Evolutionary conservation across 805 yeast species (phyloP), one percentile per base, ranked within the genome.

Genomic region (Yamadazyma sp.): DNA sequence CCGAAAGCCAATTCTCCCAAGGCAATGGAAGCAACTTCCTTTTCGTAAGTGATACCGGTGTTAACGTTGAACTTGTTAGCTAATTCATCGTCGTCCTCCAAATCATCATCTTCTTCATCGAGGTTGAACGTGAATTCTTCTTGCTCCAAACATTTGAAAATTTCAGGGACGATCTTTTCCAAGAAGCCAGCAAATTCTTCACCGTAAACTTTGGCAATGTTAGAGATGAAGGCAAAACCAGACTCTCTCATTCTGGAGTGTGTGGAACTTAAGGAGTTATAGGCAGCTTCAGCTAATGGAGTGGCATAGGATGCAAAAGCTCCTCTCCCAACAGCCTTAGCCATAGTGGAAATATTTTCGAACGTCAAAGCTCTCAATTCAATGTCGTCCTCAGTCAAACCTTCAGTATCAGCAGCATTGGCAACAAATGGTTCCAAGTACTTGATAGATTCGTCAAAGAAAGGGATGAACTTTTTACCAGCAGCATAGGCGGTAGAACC

Each of bases 401-500:
- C 95, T 48, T 83, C 89, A 40, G 80, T 70, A 44, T 73, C 71
- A 35, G 82, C 80, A 44, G 78, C 73, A 54, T 80, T 76, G 47
- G 81, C 75, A 52, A 90, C 80, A 59, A 80, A 91, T 44, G 88
- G 89, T 63, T 87, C 93, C 52, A 93, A 74, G 46, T 75, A 77
- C 59, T 82, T 80, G 50, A 91, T 79, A 35, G 96, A 84, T 46
- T 80, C 76, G 55, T 80, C 77, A 63, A 91, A 91, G 70, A 76
- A 93, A 43, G 98, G 97, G 43, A 75, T 70, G 65, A 86, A 93
- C 26, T 84, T 75, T 52, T 82, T 81, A 64, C 97, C 96, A 29
- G 96, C 80, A 40, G 98, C 95, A 57, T 83, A 89, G 19, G 99
- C 98, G 42, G 96, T 87, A 26, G 98, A 90, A 39, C 98, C 98